These are phyloP conservation scores for Aspergillus wentii DNA, from an alignment of 495 filamentous ascomycete species.

Conservation along the genomic window DNA sequence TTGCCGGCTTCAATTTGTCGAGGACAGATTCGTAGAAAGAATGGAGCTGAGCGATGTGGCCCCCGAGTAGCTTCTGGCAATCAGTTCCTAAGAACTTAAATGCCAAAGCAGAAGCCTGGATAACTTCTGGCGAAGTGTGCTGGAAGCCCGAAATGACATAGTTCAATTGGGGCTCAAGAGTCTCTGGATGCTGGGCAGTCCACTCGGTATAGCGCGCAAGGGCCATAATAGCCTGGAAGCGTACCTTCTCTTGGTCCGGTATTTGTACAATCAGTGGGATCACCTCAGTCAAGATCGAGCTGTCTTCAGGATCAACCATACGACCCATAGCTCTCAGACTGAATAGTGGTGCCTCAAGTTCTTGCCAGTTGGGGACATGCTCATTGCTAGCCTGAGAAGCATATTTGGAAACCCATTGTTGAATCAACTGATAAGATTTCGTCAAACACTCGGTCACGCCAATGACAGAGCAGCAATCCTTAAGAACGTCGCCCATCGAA, in stretches of 20 bases:
- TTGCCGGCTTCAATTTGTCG: constrained; percentile 73
- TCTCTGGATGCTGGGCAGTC: constrained; percentile 91
- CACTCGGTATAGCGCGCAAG: constrained; percentile 96
- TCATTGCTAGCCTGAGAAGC: constrained; percentile 64
- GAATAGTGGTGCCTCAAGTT: constrained; percentile 92
- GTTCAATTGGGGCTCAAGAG: constrained; percentile 82
- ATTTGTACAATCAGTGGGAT: constrained; percentile 92
- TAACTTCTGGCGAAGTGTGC: constrained; percentile 77
- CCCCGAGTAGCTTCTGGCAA: constrained; percentile 78
- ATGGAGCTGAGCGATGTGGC: constrained; percentile 78
- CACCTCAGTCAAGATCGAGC: constrained; percentile 76
- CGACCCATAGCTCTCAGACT: constrained; percentile 94
- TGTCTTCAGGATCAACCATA: constrained; percentile 90
- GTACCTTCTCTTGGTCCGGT: constrained; percentile 90
- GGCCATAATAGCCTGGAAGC: constrained; percentile 96
- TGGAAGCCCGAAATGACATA: constrained; percentile 92
- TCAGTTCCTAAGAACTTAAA: constrained; percentile 97
- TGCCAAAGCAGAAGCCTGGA: constrained; percentile 84
- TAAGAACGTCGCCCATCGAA: constrained; percentile 95
- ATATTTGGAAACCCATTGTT: constrained; percentile 80
- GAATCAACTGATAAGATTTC: constrained; percentile 79
- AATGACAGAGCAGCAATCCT: constrained; percentile 95
- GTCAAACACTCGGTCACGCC: constrained; percentile 83
- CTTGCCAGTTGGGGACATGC: constrained; percentile 94
- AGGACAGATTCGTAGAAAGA: constrained; percentile 85